Conservation (phyloP, 2,329 filamentous ascomycete genomes). For the Aphanoascus verrucosus region DNA sequence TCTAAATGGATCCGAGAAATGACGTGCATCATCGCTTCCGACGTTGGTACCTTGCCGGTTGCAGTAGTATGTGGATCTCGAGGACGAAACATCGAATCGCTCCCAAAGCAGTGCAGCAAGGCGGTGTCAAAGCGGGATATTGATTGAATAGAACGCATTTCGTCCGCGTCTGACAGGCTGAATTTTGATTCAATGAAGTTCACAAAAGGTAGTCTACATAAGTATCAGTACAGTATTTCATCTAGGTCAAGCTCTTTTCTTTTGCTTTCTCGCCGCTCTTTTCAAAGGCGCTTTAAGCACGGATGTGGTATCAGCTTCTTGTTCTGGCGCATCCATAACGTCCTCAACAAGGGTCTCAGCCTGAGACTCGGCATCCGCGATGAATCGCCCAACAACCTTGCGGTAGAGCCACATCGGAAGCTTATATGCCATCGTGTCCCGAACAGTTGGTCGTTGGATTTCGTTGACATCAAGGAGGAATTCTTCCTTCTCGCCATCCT, state of each 20-base stretch:
- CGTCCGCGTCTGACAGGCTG: too few species aligned
- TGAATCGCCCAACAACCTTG: slow-evolving; percentile 27
- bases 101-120: too few species aligned
- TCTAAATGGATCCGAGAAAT: too few species aligned
- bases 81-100: too few species aligned
- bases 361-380: slow-evolving; percentile 17
- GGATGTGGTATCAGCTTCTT: not conserved
- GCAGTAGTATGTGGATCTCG: too few species aligned
- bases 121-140: too few species aligned
- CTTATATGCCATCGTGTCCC: slow-evolving; percentile 71
- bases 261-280: not conserved
- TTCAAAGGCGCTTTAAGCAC: not conserved
- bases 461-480: slow-evolving; percentile 84
- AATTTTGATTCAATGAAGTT: not conserved
- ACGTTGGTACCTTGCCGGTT: too few species aligned
- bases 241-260: slow-evolving; percentile 2
- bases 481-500: slow-evolving; percentile 72
- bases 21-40: too few species aligned
- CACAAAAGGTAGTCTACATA: slow-evolving; percentile 4
- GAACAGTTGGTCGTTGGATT: slow-evolving; percentile 63
- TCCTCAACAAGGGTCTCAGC: not conserved
- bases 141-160: too few species aligned
- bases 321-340: not conserved
- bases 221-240: not conserved
- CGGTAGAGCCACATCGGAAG: slow-evolving; percentile 64